Evolutionary conservation across 2,329 filamentous ascomycete species (phyloP).

Genomic region (Fusarium sambucinum): DNA sequence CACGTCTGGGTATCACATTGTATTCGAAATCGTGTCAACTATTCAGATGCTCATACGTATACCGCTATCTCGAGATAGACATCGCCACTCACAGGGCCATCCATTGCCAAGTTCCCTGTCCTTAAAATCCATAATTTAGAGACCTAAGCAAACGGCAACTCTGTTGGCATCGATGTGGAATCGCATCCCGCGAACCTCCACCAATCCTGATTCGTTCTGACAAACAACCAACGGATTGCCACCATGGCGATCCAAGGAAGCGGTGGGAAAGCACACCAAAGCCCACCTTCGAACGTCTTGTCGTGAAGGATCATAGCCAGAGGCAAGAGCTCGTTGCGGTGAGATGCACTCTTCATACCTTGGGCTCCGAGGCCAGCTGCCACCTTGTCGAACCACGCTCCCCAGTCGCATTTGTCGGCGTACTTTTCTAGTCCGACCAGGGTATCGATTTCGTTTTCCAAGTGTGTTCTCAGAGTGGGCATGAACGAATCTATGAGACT

Average conservation of each 20-base stretch:
- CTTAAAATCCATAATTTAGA: constrained; percentile 24
- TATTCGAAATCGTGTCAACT: neutral
- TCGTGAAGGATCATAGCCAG: constrained; percentile 47
- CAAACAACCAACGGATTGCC: constrained; percentile 52
- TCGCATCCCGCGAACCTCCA: constrained; percentile 54
- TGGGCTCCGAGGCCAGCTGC: constrained; percentile 25
- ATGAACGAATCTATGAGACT: constrained; percentile 49
- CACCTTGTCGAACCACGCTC: constrained; percentile 46
- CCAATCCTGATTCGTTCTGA: constrained; percentile 53
- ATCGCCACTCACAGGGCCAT: neutral
- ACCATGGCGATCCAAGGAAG: constrained; percentile 46
- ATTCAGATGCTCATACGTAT: neutral
- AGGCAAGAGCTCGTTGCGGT: constrained; percentile 41
- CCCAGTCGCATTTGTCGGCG: constrained; percentile 53
- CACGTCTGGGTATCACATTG: no score
- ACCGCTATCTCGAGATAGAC: neutral
- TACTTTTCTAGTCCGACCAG: constrained; percentile 52
- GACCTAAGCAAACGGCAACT: constrained; percentile 51
- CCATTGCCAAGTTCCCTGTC: neutral
- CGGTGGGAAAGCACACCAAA: constrained; percentile 47
- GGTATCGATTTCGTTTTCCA: constrained; percentile 55
- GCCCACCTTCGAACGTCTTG: constrained; percentile 44
- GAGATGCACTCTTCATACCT: constrained; percentile 33
- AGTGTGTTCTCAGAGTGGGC: constrained; percentile 51
- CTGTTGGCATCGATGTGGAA: constrained; percentile 47